Evolutionary conservation across 2,329 filamentous ascomycete species (phyloP), one percentile per base, ranked within the genome.

Genomic region (Aspergillus sp.): DNA sequence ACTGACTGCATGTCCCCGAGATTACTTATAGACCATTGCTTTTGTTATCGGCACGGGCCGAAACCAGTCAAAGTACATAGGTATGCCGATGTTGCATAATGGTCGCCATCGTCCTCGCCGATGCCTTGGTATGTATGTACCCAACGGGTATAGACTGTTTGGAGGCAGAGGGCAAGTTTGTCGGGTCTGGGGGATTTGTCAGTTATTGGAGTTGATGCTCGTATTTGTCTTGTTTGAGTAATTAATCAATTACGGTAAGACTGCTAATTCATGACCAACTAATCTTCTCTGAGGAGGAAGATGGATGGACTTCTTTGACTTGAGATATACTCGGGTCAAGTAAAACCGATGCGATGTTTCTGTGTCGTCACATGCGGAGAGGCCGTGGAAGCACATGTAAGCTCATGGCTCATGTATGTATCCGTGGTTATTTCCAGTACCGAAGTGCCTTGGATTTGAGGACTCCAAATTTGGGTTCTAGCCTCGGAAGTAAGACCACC

Each of bases 21-120:
- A 36, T 36, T 36, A 36, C 4, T n/a, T n/a, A n/a, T n/a, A 32
- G 23, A 50, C 25, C 12, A 30, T 50, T 50, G 47, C 47, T 50
- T 50, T 50, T 50, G n/a, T 50, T 32, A 30, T 50, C 47, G 47
- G 47, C 23, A 32, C 47, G 47, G 47, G 28, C 47, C 47, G 47
- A 50, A 32, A 50, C 47, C n/a, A 50, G 47, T 30, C 25, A 9
- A 9, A 12, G 25, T 28, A 8, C 25, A 28, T 36, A 36, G 32
- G 32, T 36, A 50, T 32, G 47, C 47, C 25, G 47, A 30, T 45
- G 17, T 45, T 45, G 41, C 41, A 45, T 45, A 45, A n/a, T 43
- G 10, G 8, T 43, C 15, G 15, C 39, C 39, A 43, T 45, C 9
- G 9, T 21, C 17, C 9, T 45, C n/a, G 25, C 23, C 5, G 45